phyloP scores from a whole-genome alignment of 495 filamentous ascomycete genomes.

The Penicillium crystallinum region DNA sequence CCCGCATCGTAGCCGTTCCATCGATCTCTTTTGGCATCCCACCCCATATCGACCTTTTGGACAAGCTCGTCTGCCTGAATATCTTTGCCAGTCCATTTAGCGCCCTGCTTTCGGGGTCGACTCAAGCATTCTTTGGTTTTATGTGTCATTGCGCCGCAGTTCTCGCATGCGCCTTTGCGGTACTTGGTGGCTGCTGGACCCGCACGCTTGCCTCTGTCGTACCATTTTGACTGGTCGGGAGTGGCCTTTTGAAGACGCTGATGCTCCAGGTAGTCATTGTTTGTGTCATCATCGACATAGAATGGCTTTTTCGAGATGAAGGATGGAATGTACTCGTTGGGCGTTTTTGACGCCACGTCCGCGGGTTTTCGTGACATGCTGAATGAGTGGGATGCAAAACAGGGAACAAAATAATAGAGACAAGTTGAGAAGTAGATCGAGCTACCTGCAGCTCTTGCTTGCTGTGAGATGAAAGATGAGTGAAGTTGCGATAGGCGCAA shows the following conservation, averaged over 20 bases:
- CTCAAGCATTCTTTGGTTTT: conserved; percentile 90
- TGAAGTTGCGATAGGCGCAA: conserved; percentile 1
- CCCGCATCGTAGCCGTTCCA: conserved; percentile 95
- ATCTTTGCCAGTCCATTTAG: conserved; percentile 86
- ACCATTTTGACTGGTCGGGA: conserved; percentile 73
- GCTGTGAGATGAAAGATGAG: conserved; percentile 1
- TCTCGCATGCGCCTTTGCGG: conserved; percentile 95
- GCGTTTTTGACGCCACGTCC: conserved; percentile 59
- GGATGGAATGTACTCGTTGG: conserved; percentile 97
- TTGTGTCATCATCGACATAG: conserved; percentile 80
- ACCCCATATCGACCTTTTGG: conserved; percentile 77
- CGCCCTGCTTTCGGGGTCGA: conserved; percentile 83
- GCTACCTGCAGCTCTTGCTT: conserved; percentile 1
- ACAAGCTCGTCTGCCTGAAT: conserved; percentile 91
- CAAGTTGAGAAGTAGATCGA: not conserved
- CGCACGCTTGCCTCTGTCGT: conserved; percentile 75
- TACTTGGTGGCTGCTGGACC: conserved; percentile 90
- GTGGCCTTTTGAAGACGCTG: conserved; percentile 74
- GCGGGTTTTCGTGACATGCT: conserved; percentile 47
- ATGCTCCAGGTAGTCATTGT: conserved; percentile 92
- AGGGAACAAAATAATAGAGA: not conserved
- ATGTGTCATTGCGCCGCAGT: conserved; percentile 95
- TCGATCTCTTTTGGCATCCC: conserved; percentile 97
- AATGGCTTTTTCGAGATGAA: conserved; percentile 99
- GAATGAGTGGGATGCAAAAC: not conserved